phyloP scores from a whole-genome alignment of 208 protist genomes.

The Naegleria fowleri region DNA sequence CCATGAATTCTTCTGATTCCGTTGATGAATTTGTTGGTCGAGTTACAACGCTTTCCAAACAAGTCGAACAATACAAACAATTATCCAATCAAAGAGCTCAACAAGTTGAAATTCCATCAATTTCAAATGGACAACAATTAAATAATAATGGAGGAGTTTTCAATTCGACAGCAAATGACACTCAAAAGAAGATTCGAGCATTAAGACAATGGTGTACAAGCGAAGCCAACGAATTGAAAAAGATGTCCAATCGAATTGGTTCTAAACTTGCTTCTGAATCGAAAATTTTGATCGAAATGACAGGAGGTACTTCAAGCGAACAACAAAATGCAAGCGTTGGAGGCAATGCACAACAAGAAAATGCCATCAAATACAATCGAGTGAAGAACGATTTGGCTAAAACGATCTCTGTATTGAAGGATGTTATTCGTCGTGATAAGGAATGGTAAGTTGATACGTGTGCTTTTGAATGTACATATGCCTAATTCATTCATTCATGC shows the following conservation, averaged over 20 bases:
- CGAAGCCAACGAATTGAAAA: not conserved
- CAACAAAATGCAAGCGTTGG: not conserved
- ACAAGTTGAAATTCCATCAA: not conserved
- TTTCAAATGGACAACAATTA: not conserved
- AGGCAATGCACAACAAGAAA: not conserved
- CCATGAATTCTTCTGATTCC: not conserved
- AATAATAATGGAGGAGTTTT: not conserved
- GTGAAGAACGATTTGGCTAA: not conserved
- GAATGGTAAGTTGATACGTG: not conserved
- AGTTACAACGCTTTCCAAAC: not conserved
- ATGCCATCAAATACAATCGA: not conserved
- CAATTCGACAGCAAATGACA: not conserved
- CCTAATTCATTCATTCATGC: too few relatives aligned
- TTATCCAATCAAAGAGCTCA: conserved; percentile 2
- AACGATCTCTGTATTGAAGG: not conserved
- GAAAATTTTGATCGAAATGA: not conserved
- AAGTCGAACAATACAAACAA: conserved; percentile 3
- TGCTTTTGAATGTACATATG: too few relatives aligned
- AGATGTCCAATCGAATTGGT: not conserved
- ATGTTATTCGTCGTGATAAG: not conserved
- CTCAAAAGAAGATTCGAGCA: not conserved
- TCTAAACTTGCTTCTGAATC: not conserved
- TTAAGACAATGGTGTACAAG: not conserved
- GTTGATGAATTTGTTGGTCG: not conserved
- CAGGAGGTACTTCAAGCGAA: not conserved